These are phyloP conservation scores for Podaxis pistillaris DNA, from an alignment of 768 basidiomycete species.

Conservation along the genomic window DNA sequence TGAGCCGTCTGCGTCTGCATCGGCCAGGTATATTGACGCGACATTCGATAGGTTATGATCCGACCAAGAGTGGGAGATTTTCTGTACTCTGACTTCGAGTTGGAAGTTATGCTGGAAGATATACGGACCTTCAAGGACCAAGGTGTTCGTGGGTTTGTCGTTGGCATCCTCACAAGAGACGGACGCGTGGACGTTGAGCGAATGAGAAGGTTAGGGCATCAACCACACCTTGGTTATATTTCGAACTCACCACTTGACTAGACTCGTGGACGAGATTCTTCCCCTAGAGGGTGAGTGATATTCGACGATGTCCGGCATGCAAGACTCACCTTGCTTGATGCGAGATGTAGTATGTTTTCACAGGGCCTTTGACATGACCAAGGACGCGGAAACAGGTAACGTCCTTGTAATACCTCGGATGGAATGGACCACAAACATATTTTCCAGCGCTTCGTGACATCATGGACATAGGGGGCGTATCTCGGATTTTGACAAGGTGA, in stretches of 20 bases:
- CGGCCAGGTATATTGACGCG: neutral
- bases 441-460: slow-evolving; percentile 45
- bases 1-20: slow-evolving; percentile 24
- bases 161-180: slow-evolving; percentile 57
- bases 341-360: slow-evolving; percentile 66
- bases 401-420: neutral
- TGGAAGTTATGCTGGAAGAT: slow-evolving; percentile 75
- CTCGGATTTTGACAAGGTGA: slow-evolving; percentile 80
- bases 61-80: slow-evolving; percentile 82
- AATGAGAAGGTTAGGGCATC: slow-evolving; percentile 50
- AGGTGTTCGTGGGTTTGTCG: slow-evolving; percentile 63
- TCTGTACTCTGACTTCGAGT: slow-evolving; percentile 62
- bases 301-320: neutral
- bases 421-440: neutral
- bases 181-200: slow-evolving; percentile 58
- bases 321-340: neutral
- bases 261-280: slow-evolving; percentile 54
- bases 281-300: slow-evolving; percentile 57
- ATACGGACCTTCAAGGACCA: slow-evolving; percentile 56
- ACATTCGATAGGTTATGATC: slow-evolving; percentile 62
- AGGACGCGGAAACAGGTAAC: slow-evolving; percentile 51
- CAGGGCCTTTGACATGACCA: slow-evolving; percentile 75
- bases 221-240: neutral
- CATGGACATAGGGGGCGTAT: slow-evolving; percentile 58
- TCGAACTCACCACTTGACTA: slow-evolving; percentile 22